A percentile compares a stretch with the other conserved stretches of the same genome.
Conservation (phyloP, 2,329 filamentous ascomycete genomes). For the Talaromyces marneffei region DNA sequence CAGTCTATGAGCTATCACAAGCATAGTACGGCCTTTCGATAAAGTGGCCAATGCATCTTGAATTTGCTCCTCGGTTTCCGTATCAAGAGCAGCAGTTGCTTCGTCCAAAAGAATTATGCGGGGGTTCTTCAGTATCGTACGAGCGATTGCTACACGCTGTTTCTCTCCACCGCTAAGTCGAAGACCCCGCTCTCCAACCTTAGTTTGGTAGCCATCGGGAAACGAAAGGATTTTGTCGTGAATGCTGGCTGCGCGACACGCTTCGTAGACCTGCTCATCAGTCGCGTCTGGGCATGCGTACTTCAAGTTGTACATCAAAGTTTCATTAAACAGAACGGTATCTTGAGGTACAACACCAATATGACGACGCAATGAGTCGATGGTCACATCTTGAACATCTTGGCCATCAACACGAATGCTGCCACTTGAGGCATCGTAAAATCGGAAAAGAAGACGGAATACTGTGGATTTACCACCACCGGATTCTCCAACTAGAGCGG, state of each 20-base stretch:
- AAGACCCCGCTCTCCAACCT: slow-evolving; percentile 83
- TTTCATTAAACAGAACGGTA: slow-evolving; percentile 90
- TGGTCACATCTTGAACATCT: slow-evolving; percentile 79
- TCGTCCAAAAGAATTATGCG: slow-evolving; percentile 90
- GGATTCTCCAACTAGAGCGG: slow-evolving; percentile 91
- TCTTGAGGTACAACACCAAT: slow-evolving; percentile 98
- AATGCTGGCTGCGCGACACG: slow-evolving; percentile 81
- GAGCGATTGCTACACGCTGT: slow-evolving; percentile 86
- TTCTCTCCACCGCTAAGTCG: slow-evolving; percentile 87
- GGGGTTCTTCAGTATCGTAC: slow-evolving; percentile 86
- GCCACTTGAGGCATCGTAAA: slow-evolving; percentile 80
- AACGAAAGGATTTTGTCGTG: slow-evolving; percentile 88
- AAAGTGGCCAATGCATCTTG: slow-evolving; percentile 78
- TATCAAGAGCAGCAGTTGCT: slow-evolving; percentile 84
- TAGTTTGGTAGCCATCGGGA: slow-evolving; percentile 80
- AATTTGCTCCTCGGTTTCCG: slow-evolving; percentile 88
- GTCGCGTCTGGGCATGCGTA: slow-evolving; percentile 79
- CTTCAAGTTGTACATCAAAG: slow-evolving; percentile 87
- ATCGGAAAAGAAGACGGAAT: slow-evolving; percentile 91
- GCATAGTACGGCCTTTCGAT: slow-evolving; percentile 78
- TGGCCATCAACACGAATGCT: slow-evolving; percentile 78
- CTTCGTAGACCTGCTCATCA: slow-evolving; percentile 73
- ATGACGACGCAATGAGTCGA: slow-evolving; percentile 82
- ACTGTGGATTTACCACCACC: slow-evolving; percentile 96
- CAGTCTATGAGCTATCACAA: slow-evolving; percentile 88